These are phyloP conservation scores for Adansonia grandidieri DNA, from an alignment of 441 rosid genomes.

Conservation along the genomic window DNA sequence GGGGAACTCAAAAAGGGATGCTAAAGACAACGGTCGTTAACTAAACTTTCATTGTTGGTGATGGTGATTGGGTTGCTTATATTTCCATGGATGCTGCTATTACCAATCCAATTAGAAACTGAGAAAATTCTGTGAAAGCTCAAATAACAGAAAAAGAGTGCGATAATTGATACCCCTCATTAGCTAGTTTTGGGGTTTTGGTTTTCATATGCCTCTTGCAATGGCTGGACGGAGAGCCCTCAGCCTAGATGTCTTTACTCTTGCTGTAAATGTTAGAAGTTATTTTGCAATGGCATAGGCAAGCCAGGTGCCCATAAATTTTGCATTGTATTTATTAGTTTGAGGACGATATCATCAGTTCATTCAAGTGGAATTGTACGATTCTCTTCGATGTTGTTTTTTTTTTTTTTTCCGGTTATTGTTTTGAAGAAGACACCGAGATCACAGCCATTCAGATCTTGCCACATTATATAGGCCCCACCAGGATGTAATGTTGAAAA, in stretches of 20 bases:
- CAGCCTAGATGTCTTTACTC: not conserved
- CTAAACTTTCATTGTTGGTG: slow-evolving; percentile 1
- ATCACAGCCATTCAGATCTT: too few relatives aligned
- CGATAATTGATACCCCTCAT: not conserved
- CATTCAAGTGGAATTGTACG: too few relatives aligned
- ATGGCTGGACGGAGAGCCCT: not conserved
- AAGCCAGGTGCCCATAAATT: not conserved
- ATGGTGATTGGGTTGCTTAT: not conserved
- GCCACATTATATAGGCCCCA: too few relatives aligned
- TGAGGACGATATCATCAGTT: not conserved
- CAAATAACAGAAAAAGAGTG: not conserved
- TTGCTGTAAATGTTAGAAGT: slow-evolving; percentile 23
- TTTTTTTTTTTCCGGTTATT: too few relatives aligned
- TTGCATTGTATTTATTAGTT: slow-evolving; percentile 21
- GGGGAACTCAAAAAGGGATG: slow-evolving; percentile 33
- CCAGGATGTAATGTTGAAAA: too few relatives aligned
- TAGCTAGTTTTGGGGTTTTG: not conserved
- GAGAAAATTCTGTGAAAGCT: not conserved
- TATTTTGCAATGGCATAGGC: not conserved
- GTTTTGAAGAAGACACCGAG: too few relatives aligned
- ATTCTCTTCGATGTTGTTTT: too few relatives aligned
- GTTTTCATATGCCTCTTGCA: not conserved
- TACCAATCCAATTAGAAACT: not conserved
- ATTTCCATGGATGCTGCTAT: not conserved
- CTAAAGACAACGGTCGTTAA: slow-evolving; percentile 37